These are phyloP conservation scores for Leptographium lundbergii DNA, from an alignment of 2,329 filamentous ascomycete species.

Conservation along the genomic window DNA sequence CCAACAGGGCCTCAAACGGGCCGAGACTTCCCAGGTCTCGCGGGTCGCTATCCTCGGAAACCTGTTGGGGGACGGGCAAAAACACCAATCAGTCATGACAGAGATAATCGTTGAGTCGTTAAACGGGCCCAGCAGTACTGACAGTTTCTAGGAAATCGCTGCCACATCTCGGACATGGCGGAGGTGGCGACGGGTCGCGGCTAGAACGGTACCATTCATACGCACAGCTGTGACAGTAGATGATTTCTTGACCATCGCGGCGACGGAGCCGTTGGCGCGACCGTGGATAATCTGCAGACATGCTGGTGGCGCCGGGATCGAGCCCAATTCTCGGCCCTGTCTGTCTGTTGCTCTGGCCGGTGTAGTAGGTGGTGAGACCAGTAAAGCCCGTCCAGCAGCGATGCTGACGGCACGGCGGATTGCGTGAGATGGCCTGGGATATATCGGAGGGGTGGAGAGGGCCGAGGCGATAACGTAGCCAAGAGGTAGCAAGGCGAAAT, in stretches of 20 bases:
- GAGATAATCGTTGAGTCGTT: background rate
- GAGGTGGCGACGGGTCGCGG: conserved; percentile 52
- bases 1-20: background rate
- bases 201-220: conserved; percentile 71
- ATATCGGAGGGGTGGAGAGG: too few relatives aligned
- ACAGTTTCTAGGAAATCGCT: conserved; percentile 82
- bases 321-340: background rate
- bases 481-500: too few relatives aligned
- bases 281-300: conserved; percentile 12
- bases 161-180: conserved; percentile 65
- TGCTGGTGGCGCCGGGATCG: conserved; percentile 6
- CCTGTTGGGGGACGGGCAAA: conserved; percentile 21
- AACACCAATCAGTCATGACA: background rate
- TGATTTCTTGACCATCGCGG: conserved; percentile 48
- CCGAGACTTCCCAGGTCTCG: conserved; percentile 22
- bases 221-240: conserved; percentile 74
- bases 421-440: too few relatives aligned
- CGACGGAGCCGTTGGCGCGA: conserved; percentile 33
- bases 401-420: conserved; percentile 39
- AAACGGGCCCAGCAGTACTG: conserved; percentile 21
- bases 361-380: conserved; percentile 41
- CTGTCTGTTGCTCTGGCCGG: conserved; percentile 23
- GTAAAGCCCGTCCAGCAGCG: conserved; percentile 43
- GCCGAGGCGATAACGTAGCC: too few relatives aligned
- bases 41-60: conserved; percentile 49